Base-by-base conservation (phyloP, 2,329 filamentous ascomycete species). In the Bisporella sp. region DNA sequence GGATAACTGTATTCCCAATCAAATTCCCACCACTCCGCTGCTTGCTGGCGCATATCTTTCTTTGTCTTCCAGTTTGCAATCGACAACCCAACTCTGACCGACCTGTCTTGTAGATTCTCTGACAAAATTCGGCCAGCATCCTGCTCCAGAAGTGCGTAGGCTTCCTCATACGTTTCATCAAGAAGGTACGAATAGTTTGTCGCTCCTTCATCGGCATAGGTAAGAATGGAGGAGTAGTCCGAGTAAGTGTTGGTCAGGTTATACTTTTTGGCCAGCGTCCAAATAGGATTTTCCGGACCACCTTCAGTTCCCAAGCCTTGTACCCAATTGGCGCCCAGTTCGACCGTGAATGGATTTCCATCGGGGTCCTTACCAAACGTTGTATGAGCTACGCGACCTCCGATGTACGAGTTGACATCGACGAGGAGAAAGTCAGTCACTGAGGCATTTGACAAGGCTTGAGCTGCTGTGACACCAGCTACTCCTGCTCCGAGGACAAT, bases 291-390 rank as follows among this genome's bases (percentile, higher is more conserved):
- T 45, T 81, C 75, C 33, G 69, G 69, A 5, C 67, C 69, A 33
- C 60, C 55, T 47, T 64, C 33, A 31, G 66, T 70, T 30, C 33
- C 54, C 1, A 70, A 61, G 29, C 69, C 73, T 68, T 70, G 73
- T 31, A 72, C 60, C 84, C 84, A 87, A 54, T 87, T 87, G 5
- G 84, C 83, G 2, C 84, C 84, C 0, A 84, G 67, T 62, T 87
- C 84, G 7, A 87, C 70, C 0, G 70, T 72, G 42, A 57, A 62
- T 28, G 56, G 59, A 1, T 73, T 68, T 0, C 79, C 79, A 0
- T 65, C 35, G 4, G 35, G 9, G 4, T 61, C 47, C 29, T 73
- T 68, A 4, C 59, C 59, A 42, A 62, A 60, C 1, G 31, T 50
- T 31, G 43, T 32, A 53, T 84, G 75, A n/a, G 67, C 67, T 39